These are phyloP conservation scores for Posidonia oceanica DNA, from an alignment of 116 monocot species.

Conservation along the genomic window DNA sequence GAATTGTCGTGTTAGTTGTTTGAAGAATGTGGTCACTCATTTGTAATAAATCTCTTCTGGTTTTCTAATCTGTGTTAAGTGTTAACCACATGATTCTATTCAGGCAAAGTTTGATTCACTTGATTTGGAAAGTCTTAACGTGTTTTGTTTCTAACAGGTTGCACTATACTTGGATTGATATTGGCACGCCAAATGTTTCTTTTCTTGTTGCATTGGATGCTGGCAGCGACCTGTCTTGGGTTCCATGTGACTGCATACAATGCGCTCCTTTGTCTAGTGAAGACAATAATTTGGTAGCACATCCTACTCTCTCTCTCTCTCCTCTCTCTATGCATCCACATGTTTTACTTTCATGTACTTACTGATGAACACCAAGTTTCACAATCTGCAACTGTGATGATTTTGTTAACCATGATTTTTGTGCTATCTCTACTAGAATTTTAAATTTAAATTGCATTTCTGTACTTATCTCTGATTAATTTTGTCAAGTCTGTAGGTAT, in stretches of 20 bases:
- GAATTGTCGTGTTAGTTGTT: too few relatives aligned
- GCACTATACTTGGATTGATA: slow-evolving; percentile 90
- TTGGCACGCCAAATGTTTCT: slow-evolving; percentile 93
- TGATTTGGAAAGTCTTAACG: too few relatives aligned
- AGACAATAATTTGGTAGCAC: slow-evolving; percentile 60
- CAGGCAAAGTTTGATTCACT: too few relatives aligned
- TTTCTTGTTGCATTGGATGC: slow-evolving; percentile 93
- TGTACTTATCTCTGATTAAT: background rate
- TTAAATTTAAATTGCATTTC: background rate
- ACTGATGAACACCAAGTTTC: too few relatives aligned
- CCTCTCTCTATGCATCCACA: too few relatives aligned
- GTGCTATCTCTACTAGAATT: too few relatives aligned
- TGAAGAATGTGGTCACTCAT: background rate
- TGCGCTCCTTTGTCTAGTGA: slow-evolving; percentile 82
- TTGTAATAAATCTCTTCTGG: background rate
- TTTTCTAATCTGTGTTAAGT: background rate
- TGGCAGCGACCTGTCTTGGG: slow-evolving; percentile 92
- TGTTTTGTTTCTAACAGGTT: slow-evolving; percentile 32
- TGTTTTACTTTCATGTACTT: too few relatives aligned
- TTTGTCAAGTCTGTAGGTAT: background rate
- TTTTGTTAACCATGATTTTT: too few relatives aligned
- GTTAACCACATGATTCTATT: too few relatives aligned
- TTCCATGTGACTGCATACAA: slow-evolving; percentile 92
- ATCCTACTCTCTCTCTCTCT: background rate
- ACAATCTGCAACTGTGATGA: too few relatives aligned